phyloP scores from a whole-genome alignment of 192 early-diverging fungal genomes.

The Linnemannia elongata region DNA sequence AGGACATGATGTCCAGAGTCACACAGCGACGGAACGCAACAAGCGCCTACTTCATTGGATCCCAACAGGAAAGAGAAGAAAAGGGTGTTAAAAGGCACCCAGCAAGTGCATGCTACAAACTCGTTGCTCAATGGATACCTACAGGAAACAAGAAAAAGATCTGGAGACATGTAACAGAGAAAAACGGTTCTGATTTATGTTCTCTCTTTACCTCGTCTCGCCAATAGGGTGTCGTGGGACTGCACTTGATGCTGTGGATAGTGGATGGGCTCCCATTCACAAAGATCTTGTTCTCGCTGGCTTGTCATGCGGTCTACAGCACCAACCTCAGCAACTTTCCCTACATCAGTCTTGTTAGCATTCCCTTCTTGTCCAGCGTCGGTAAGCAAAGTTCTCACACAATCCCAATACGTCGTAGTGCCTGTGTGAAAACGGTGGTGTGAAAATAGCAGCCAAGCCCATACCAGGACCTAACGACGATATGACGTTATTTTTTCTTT shows the following conservation, averaged over 20 bases:
- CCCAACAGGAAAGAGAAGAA: not conserved
- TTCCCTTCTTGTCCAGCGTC: constrained; percentile 85
- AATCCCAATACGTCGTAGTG: not conserved
- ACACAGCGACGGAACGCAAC: not conserved
- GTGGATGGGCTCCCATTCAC: constrained; percentile 85
- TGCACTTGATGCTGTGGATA: constrained; percentile 80
- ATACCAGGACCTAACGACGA: too few relatives aligned
- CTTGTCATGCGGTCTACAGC: constrained; percentile 85
- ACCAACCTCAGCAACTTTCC: constrained; percentile 88
- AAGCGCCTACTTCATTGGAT: not conserved
- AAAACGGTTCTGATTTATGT: not conserved
- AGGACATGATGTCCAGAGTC: too few relatives aligned
- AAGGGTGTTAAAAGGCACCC: not conserved
- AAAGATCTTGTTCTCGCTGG: constrained; percentile 77
- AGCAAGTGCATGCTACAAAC: not conserved
- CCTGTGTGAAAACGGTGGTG: not conserved
- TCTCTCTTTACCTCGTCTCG: not conserved
- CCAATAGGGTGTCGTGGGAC: constrained; percentile 67
- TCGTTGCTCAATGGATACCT: not conserved
- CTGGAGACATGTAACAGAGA: too few relatives aligned
- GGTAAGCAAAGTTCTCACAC: constrained; percentile 63
- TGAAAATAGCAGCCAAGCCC: too few relatives aligned
- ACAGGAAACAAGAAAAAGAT: too few relatives aligned
- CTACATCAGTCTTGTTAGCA: constrained; percentile 79
- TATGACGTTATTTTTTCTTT: not conserved